A percentile compares a stretch with the other conserved stretches of the same genome.
These are phyloP conservation scores for Delphinella strobiligena DNA, from an alignment of 2,329 filamentous ascomycete genomes.

Conservation along the genomic window DNA sequence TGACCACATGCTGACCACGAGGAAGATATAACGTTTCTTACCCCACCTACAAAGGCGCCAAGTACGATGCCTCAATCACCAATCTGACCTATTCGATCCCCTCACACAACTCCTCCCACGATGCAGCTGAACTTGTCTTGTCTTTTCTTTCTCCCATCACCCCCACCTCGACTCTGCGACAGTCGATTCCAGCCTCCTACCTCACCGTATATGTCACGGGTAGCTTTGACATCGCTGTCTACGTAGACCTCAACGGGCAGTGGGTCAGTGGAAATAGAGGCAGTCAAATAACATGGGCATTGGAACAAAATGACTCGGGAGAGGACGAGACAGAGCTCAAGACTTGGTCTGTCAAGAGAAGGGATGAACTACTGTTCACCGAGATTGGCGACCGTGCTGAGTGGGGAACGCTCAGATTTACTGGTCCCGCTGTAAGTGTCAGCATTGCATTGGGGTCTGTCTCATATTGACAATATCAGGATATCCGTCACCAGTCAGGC, in stretches of 20 bases:
- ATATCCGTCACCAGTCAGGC: slow-evolving; percentile 58
- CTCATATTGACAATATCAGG: slow-evolving; percentile 26
- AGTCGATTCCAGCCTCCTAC: slow-evolving; percentile 74
- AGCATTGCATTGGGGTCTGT: neutral
- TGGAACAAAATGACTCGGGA: slow-evolving; percentile 32
- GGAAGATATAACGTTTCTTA: slow-evolving; percentile 45
- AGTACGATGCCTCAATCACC: slow-evolving; percentile 58
- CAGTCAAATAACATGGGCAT: slow-evolving; percentile 58
- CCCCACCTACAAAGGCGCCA: slow-evolving; percentile 47
- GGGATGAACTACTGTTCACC: slow-evolving; percentile 56
- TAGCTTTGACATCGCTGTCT: slow-evolving; percentile 38
- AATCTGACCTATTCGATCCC: slow-evolving; percentile 55
- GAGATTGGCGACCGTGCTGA: slow-evolving; percentile 65
- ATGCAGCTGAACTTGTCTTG: slow-evolving; percentile 42
- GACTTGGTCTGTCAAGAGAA: slow-evolving; percentile 53
- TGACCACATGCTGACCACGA: slow-evolving; percentile 5
- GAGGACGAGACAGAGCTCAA: slow-evolving; percentile 29
- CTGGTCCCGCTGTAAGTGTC: slow-evolving; percentile 40
- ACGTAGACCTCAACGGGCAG: slow-evolving; percentile 42
- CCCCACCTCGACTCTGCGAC: slow-evolving; percentile 65
- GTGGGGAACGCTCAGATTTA: slow-evolving; percentile 74
- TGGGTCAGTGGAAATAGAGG: slow-evolving; percentile 70
- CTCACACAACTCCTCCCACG: slow-evolving; percentile 21
- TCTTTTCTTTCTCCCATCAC: slow-evolving; percentile 70
- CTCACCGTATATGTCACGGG: slow-evolving; percentile 60